Evolutionary conservation across 2,329 filamentous ascomycete genomes (phyloP), one percentile per base, ranked within the genome.

Genomic region (Monosporascus sp.): DNA sequence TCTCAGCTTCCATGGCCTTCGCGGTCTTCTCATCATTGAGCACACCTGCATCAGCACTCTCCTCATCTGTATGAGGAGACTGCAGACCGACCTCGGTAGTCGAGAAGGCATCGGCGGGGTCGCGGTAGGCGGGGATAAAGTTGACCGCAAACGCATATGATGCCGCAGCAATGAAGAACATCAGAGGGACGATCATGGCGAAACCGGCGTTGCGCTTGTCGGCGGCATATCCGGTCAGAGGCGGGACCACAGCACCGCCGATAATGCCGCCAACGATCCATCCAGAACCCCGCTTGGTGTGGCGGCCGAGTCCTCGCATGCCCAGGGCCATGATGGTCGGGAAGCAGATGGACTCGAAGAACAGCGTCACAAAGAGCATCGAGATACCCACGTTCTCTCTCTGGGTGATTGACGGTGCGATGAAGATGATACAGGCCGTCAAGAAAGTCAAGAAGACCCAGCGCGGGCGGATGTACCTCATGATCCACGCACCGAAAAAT

Each of bases 341-440:
- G 75, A 92, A 93, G 68, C 85, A 88, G 64, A 90, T 87, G 4
- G 82, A 86, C 70, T 90, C 89, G 69, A 92, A 92, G 74, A 92
- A 90, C 24, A 91, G 76, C 6, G 85, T 82, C 9, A 88, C 57
- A 68, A 83, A 88, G 31, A 90, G 78, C 76, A 90, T 83, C 5
- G 76, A 72, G 56, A 83, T 71, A 45, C 78, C 79, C 0, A 67
- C 68, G 57, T 75, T 72, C n/a, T 71, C 75, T 11, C 68, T 59
- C 53, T 75, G 68, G 0, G 75, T 75, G 58, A 79, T 77, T 38
- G 78, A 65, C 1, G 78, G 75, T 14, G 68, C 71, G 38, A 76
- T 65, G 70, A 90, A 91, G 56, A 88, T 66, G 65, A 90, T 81
- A 60, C 82, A 84, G 60, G 76, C 66, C 1, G 77, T 78, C 57